Evolutionary conservation across 106 monocot species (phyloP), one percentile per base, ranked within the genome.

Genomic region (Dendrobium huoshanense): DNA sequence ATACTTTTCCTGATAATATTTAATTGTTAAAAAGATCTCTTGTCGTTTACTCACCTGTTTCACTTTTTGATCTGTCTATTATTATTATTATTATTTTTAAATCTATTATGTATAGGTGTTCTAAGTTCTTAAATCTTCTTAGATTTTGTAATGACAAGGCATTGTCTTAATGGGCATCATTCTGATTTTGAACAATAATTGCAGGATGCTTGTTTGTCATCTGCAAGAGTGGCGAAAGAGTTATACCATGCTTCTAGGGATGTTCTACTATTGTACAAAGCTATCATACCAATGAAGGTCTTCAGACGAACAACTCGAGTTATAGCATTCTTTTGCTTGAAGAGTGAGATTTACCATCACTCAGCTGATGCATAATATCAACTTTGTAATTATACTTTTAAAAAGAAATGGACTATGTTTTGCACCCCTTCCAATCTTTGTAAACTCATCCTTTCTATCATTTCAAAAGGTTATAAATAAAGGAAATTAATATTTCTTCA

Each of bases 201-300:
- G 90, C 97, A 98, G 94, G 92, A 99, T 90, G 92, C 87, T 88
- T 95, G 95, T 86, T 72, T 91, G 72, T 95, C 95, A 78, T 91
- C 98, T 43, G 41, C 89, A 78, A 85, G 86, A 84, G 98, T 99
- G 77, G 91, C 92, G 18, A 87, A 87, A 85, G 98, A 95, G 79
- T 88, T 95, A 64, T 99, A 91, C 83, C 91, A 91, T 95, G 98
- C 98, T 84, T 90, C 98, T 64, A 89, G 98, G 75, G 98, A 99
- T 88, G 88, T 77, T 72, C 78, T 99, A 81, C 83, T 92, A 56
- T 80, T 99, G 27, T 95, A 95, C 59, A 88, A 85, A 86, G 98
- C 98, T 84, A 89, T 99, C 79, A 79, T 92, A 51, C 92, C 95
- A 27, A 64, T 87, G 41, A 94, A 94, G 97, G 97, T 98, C 25